Base-by-base conservation (phyloP, 805 yeast species). In the Pichia scutulata region DNA sequence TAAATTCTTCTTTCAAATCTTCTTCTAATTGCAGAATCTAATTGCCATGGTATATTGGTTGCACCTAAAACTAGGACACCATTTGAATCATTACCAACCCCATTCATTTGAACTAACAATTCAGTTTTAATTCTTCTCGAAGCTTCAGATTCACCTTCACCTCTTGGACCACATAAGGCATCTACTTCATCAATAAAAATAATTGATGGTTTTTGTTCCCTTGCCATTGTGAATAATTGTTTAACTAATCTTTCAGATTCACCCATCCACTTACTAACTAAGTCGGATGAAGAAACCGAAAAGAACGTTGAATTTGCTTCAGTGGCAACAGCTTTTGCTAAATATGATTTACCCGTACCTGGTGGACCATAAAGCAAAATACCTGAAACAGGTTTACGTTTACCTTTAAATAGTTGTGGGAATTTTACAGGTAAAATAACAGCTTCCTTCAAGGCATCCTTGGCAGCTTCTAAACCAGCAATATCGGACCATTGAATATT, bases 221-320 rank as follows among this genome's bases (percentile, higher is more conserved):
- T 77, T 6, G 99, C 99, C 96, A 92, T 88, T 33, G 84, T 78
- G 69, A 93, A 93, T 55, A 93, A 75, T 64, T 93, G 97, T 67
- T 92, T 93, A 25, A 93, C 98, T 51, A 93, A 78, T 68, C 98
- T 81, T 68, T 93, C 99, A 24, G 95, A 84, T 67, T 93, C 99
- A 60, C 99, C 99, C 97, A 92, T 92, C 99, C 99, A 93, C 68
- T 93, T 93, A 57, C 95, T 85, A 3, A 93, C 98, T 60, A 93
- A 76, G 67, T 93, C 99, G 14, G 96, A 86, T 0, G 97, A 89
- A n/a, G 95, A 85, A 1, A 93, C 96, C 2, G 96, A 86, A 69
- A 93, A 93, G 60, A 93, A 93, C 0, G 99, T 93, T 0, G 97
- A 88, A 65, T 92, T 89, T 46, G 98, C 97, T 62, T 93, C 99